A percentile compares a stretch with the other conserved stretches of the same genome.
Evolutionary conservation across 2,329 filamentous ascomycete species (phyloP).

Genomic region (Aureobasidium uvarum): DNA sequence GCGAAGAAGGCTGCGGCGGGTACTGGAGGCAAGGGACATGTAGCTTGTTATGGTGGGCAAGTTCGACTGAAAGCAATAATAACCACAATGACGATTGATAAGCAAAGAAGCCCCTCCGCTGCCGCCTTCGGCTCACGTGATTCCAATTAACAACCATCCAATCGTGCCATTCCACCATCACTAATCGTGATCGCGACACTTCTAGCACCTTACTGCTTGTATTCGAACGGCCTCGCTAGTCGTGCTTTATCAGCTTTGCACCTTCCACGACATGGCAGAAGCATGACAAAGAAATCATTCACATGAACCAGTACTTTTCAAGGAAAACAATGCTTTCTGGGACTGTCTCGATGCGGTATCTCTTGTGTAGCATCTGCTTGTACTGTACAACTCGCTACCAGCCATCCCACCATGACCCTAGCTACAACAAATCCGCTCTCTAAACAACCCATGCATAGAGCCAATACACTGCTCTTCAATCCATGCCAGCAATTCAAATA

Average conservation of each 20-base stretch:
- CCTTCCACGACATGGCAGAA: not conserved
- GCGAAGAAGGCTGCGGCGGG: slow-evolving; percentile 24
- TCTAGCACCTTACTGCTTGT: not conserved
- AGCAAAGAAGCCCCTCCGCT: slow-evolving; percentile 11
- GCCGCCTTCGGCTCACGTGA: not conserved
- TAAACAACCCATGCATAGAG: not conserved
- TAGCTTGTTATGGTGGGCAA: slow-evolving; percentile 1
- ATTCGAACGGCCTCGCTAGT: not conserved
- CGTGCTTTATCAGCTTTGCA: slow-evolving; percentile 2
- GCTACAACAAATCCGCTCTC: slow-evolving; percentile 5
- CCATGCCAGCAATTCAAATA: slow-evolving; percentile 11
- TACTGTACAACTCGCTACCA: slow-evolving; percentile 17
- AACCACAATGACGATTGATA: slow-evolving; percentile 9
- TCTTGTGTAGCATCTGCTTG: not conserved
- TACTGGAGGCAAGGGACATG: slow-evolving; percentile 23
- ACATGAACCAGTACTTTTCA: not conserved
- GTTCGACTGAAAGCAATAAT: not conserved
- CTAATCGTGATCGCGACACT: not conserved
- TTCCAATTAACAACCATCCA: not conserved
- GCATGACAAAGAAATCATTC: not conserved
- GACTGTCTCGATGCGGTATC: slow-evolving; percentile 5
- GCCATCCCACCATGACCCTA: not conserved
- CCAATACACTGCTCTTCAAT: not conserved
- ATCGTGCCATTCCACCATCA: not conserved
- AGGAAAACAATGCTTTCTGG: not conserved